Evolutionary conservation across 345 rosid species (phyloP).

Genomic region (Syzygium jambos): DNA sequence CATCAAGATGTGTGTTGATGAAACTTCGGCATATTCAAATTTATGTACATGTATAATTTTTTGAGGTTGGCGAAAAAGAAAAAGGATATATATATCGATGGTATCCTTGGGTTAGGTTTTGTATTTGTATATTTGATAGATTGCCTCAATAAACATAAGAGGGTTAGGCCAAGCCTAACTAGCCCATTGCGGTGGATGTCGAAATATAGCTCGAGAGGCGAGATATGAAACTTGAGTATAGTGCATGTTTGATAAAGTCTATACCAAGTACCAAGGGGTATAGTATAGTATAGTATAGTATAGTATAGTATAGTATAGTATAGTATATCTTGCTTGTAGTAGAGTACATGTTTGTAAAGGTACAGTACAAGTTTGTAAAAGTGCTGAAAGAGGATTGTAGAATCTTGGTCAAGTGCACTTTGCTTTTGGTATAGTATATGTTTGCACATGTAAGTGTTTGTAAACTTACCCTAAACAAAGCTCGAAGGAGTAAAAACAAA

Average conservation of each 20-base stretch:
- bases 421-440: constrained; percentile 14
- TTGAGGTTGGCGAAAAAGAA: not conserved
- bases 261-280: not conserved
- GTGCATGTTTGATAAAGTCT: not conserved
- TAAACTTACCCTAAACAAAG: not conserved
- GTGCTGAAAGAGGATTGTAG: not conserved
- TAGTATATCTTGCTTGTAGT: not conserved
- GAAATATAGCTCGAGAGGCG: not conserved
- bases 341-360: not conserved
- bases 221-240: not conserved
- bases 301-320: not conserved
- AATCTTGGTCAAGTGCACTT: constrained; percentile 38
- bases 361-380: too few species aligned
- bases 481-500: not conserved
- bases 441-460: not conserved
- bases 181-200: not conserved
- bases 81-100: not conserved
- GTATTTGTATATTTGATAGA: not conserved
- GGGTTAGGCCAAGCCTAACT: not conserved
- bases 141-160: not conserved
- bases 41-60: not conserved
- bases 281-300: not conserved
- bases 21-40: not conserved
- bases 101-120: not conserved
- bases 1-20: not conserved